Conservation (phyloP, 2,329 filamentous ascomycete species). For the Cordyceps pruinosa region DNA sequence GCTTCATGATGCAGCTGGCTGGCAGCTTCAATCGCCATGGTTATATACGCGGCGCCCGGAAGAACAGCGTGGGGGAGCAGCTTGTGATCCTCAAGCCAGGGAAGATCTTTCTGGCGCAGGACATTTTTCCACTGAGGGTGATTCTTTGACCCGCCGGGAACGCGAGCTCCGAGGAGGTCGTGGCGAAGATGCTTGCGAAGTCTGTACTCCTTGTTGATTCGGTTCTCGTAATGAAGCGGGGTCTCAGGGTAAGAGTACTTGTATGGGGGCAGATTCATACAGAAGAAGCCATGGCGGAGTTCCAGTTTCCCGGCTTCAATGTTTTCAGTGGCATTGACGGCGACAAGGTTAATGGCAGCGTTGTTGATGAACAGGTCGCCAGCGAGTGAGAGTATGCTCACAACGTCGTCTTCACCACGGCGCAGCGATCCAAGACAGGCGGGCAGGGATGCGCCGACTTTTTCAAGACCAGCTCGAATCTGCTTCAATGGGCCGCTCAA, state of each 20-base stretch:
- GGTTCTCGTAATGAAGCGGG: slow-evolving; percentile 24
- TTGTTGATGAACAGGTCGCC: slow-evolving; percentile 22
- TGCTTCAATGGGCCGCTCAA: slow-evolving; percentile 19
- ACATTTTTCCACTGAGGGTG: slow-evolving; percentile 27
- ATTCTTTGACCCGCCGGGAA: slow-evolving; percentile 18
- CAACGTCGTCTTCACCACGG: slow-evolving; percentile 20
- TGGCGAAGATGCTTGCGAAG: slow-evolving; percentile 17
- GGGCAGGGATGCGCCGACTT: slow-evolving; percentile 16
- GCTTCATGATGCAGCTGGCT: slow-evolving; percentile 13
- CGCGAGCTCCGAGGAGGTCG: slow-evolving; percentile 21
- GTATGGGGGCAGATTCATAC: slow-evolving; percentile 18
- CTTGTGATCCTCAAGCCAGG: slow-evolving; percentile 29
- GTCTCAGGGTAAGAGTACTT: slow-evolving; percentile 25
- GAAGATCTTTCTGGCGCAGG: slow-evolving; percentile 23
- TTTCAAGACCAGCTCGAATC: slow-evolving; percentile 18
- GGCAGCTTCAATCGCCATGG: slow-evolving; percentile 25
- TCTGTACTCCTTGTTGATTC: slow-evolving; percentile 19
- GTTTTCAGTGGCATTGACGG: slow-evolving; percentile 17
- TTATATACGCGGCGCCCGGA: slow-evolving; percentile 27
- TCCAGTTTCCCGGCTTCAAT: not conserved
- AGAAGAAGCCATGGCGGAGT: slow-evolving; percentile 13
- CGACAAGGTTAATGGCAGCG: slow-evolving; percentile 23
- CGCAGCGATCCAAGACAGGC: slow-evolving; percentile 22
- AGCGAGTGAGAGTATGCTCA: slow-evolving; percentile 18
- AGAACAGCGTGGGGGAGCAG: slow-evolving; percentile 24